phyloP scores from a whole-genome alignment of 306 rosid species.

The Castanospermum australe region DNA sequence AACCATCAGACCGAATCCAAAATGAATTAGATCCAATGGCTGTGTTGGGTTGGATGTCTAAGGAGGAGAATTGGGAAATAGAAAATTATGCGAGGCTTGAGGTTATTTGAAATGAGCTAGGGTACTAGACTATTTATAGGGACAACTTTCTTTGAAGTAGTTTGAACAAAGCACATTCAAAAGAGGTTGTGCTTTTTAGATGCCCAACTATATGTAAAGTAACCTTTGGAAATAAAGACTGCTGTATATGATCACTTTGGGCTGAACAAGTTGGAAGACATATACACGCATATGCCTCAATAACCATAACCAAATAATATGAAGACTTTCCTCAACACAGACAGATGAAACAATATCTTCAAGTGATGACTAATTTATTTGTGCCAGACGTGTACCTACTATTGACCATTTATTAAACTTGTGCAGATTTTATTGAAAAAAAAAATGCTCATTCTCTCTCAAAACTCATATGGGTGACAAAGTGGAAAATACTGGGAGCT shows the following conservation, averaged over 20 bases:
- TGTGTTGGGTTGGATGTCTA: slow-evolving; percentile 29
- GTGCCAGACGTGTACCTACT: slow-evolving; percentile 38
- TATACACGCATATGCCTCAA: slow-evolving; percentile 36
- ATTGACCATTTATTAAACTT: slow-evolving; percentile 40
- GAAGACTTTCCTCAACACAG: slow-evolving; percentile 23
- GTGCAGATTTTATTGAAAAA: slow-evolving; percentile 32
- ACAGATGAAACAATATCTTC: slow-evolving; percentile 26
- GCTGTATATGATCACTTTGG: slow-evolving; percentile 23
- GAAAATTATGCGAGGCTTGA: slow-evolving; percentile 36
- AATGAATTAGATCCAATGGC: slow-evolving; percentile 50
- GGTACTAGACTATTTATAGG: slow-evolving; percentile 78
- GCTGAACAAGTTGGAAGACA: slow-evolving; percentile 55
- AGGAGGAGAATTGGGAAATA: slow-evolving; percentile 28
- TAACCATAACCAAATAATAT: slow-evolving; percentile 33
- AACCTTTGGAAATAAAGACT: slow-evolving; percentile 41
- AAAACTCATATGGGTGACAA: slow-evolving; percentile 26
- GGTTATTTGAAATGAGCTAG: slow-evolving; percentile 52
- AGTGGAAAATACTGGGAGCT: slow-evolving; percentile 30
- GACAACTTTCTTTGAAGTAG: no score
- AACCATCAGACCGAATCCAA: slow-evolving; percentile 50
- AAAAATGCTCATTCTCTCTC: slow-evolving; percentile 22
- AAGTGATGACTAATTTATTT: slow-evolving; percentile 16
- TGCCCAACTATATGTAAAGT: slow-evolving; percentile 54
- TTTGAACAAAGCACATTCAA: slow-evolving; percentile 56
- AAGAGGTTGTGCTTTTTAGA: slow-evolving; percentile 60